phyloP scores from a whole-genome alignment of 345 rosid species.

The Tarenaya hassleriana region DNA sequence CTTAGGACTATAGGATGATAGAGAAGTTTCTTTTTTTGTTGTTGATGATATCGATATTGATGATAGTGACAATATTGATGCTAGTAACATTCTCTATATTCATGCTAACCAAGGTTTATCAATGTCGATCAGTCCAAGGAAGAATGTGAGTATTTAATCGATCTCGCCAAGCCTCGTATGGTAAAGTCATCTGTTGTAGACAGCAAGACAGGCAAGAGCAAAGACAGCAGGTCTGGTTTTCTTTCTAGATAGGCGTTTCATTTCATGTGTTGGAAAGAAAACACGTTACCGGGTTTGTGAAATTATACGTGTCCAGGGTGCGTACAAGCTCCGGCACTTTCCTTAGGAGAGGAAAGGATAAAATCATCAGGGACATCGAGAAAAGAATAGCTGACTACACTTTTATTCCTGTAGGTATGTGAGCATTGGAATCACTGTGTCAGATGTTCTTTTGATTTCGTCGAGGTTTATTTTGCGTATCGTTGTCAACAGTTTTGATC shows the following conservation, averaged over 20 bases:
- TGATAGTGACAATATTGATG: too few relatives aligned
- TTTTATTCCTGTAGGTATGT: conserved; percentile 66
- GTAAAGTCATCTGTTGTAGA: conserved; percentile 84
- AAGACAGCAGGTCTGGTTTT: conserved; percentile 67
- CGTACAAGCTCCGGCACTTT: conserved; percentile 95
- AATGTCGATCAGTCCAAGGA: conserved; percentile 52
- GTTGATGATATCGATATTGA: too few relatives aligned
- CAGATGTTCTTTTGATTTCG: background rate
- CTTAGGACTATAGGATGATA: too few relatives aligned
- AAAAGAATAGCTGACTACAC: conserved; percentile 87
- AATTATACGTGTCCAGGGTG: conserved; percentile 44
- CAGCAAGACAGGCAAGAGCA: conserved; percentile 73
- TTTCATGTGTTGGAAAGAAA: conserved; percentile 2
- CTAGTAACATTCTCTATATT: too few relatives aligned
- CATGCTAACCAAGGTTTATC: too few relatives aligned
- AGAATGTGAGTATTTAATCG: conserved; percentile 82
- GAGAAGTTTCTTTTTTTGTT: too few relatives aligned
- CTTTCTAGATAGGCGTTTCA: background rate
- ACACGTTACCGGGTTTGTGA: background rate
- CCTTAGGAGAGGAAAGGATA: conserved; percentile 66
- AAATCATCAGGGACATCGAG: conserved; percentile 53
- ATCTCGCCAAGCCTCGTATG: conserved; percentile 83
- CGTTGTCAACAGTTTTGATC: too few relatives aligned
- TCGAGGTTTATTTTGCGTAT: too few relatives aligned
- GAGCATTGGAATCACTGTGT: background rate